Percentiles rank a stretch among this genome's conserved stretches.
Conservation (phyloP, 805 yeast species). For the Candida patagonica region DNA sequence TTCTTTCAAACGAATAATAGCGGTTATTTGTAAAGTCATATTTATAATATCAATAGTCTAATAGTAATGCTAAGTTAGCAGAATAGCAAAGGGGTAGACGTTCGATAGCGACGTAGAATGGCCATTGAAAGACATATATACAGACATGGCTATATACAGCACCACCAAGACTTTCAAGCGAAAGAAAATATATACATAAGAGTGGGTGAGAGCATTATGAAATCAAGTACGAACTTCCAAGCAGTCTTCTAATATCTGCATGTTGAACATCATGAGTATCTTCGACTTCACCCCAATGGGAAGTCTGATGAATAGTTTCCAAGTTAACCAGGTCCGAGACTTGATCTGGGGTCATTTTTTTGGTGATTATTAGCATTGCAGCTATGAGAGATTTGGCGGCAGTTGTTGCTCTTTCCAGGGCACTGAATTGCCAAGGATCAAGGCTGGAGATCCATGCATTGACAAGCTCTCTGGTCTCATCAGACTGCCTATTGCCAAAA, state of each 20-base stretch:
- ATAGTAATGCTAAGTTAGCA: not conserved
- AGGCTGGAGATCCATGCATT: conserved; percentile 53
- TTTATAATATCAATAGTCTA: conserved; percentile 2
- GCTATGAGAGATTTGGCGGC: conserved; percentile 79
- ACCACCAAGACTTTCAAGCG: too few relatives aligned
- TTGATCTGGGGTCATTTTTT: conserved; percentile 45
- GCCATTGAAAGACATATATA: too few relatives aligned
- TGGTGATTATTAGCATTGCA: conserved; percentile 55
- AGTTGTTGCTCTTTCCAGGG: conserved; percentile 82
- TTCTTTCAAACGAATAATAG: conserved; percentile 6
- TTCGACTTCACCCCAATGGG: conserved; percentile 96
- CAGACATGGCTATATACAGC: not conserved
- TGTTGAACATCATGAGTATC: conserved; percentile 98
- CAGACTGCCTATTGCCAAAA: conserved; percentile 67
- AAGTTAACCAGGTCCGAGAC: conserved; percentile 68
- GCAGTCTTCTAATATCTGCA: conserved; percentile 75
- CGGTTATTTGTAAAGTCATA: not conserved
- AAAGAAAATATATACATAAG: not conserved
- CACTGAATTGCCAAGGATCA: conserved; percentile 70
- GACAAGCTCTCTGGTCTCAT: conserved; percentile 52
- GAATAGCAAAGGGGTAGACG: too few relatives aligned
- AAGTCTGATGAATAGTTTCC: conserved; percentile 78
- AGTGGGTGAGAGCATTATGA: conserved; percentile 23
- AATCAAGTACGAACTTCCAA: conserved; percentile 67
- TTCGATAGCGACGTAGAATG: too few relatives aligned